Percentiles rank a stretch among this genome's conserved stretches.
These are phyloP conservation scores for Apiospora malaysiana DNA, from an alignment of 2,329 filamentous ascomycete species.

Conservation along the genomic window DNA sequence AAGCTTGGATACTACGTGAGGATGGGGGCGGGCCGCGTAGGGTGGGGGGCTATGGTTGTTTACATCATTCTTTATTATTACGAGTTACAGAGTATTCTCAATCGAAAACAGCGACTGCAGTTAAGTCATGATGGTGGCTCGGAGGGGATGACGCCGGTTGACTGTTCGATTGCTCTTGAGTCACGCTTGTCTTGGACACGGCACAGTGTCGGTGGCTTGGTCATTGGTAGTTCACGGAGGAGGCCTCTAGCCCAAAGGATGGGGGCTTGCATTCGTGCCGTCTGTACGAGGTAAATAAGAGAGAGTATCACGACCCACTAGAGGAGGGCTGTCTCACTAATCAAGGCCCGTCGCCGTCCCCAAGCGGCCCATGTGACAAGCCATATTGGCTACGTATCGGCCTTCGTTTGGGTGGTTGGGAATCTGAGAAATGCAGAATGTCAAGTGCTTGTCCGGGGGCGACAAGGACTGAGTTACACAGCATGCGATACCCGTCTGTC, in stretches of 20 bases:
- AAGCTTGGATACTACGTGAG: background rate
- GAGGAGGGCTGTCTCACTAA: constrained; percentile 8
- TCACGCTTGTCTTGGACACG: background rate
- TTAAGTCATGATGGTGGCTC: background rate
- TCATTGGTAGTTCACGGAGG: background rate
- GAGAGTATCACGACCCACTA: background rate
- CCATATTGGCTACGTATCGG: background rate
- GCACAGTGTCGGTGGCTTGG: background rate
- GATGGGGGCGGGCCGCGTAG: background rate
- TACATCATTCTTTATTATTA: background rate
- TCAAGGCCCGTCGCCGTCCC: background rate
- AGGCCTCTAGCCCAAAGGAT: constrained; percentile 5
- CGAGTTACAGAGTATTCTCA: background rate
- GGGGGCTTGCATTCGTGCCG: constrained; percentile 6
- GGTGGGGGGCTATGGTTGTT: background rate
- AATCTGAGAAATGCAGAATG: background rate
- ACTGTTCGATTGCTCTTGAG: background rate
- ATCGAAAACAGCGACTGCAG: background rate
- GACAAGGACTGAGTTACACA: background rate
- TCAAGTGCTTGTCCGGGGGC: background rate
- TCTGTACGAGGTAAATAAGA: constrained; percentile 15
- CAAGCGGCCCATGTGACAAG: background rate
- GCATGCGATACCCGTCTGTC: background rate
- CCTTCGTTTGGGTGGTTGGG: background rate
- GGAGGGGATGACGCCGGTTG: background rate